These are phyloP conservation scores for Daphne laureola DNA, from an alignment of 441 rosid genomes.

Conservation along the genomic window DNA sequence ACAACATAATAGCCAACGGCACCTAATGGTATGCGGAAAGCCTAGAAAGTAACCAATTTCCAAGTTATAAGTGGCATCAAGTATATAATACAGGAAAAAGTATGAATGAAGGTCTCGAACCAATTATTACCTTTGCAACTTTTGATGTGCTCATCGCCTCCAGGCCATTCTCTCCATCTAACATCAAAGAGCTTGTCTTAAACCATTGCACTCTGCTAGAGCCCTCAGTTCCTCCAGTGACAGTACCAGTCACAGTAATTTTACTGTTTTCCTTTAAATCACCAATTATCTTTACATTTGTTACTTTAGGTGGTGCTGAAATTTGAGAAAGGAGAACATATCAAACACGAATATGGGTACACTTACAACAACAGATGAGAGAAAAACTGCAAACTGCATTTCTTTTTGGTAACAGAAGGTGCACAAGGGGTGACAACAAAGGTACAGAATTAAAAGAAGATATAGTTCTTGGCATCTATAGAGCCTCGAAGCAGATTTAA, in stretches of 20 bases:
- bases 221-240: constrained; percentile 93
- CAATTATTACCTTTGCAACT: constrained; percentile 69
- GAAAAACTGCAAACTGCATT: too few relatives aligned
- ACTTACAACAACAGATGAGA: too few relatives aligned
- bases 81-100: neutral
- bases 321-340: constrained; percentile 11
- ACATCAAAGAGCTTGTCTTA: constrained; percentile 48
- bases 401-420: too few relatives aligned
- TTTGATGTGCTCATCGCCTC: constrained; percentile 82
- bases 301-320: constrained; percentile 94
- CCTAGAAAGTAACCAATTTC: constrained; percentile 38
- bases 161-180: constrained; percentile 61
- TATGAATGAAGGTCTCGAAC: constrained; percentile 9
- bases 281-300: constrained; percentile 81
- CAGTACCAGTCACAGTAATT: constrained; percentile 73
- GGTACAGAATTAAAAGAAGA: too few relatives aligned
- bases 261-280: constrained; percentile 86
- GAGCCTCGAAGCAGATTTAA: too few relatives aligned
- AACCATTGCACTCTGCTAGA: constrained; percentile 99
- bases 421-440: too few relatives aligned
- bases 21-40: constrained; percentile 94
- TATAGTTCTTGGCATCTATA: too few relatives aligned
- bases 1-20: constrained; percentile 83
- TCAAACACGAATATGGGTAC: too few relatives aligned
- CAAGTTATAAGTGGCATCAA: constrained; percentile 20